Evolutionary conservation across 306 rosid species (phyloP), one percentile per base, ranked within the genome.

Genomic region (Vigna angularis): DNA sequence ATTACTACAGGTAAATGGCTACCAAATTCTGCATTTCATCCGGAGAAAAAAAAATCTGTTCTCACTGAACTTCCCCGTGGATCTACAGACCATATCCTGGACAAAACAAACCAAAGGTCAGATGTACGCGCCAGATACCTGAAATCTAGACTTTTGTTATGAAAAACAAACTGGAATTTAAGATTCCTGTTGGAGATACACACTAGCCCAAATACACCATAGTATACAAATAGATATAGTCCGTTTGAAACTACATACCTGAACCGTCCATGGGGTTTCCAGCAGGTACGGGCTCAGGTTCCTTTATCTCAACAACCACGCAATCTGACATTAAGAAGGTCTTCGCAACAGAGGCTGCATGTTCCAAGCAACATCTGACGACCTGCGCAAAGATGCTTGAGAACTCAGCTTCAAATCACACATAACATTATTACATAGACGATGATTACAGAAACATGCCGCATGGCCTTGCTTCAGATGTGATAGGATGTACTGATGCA

Each of bases 271-370:
- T 96, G 62, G 99, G 99, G 83, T 84, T 93, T 13, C 96, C 99
- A 3, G 84, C 91, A 44, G 93, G 78, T 30, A 73, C 89, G 44
- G 87, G 30, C 64, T 96, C 99, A 0, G 98, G 99, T 84, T 96
- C 99, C 87, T 96, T 96, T 15, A 96, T 96, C 90, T 96, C 99
- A 47, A 93, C 99, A 75, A 96, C 99, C 42, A 96, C 99, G 66
- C 99, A 96, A 47, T 96, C 99, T 6, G 99, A 96, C 99, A 96
- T 96, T 59, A 96, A 82, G 89, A 96, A 96, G 28, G 99, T 96
- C 72, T 96, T 96, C 16, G 99, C 99, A 28, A 96, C 99, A 6
- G 99, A 96, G 40, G 98, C 77, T 32, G 99, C 99, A 67, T 96
- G 99, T 83, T 96, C 99, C 72, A 96, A 83, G 88, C 99, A 96